Percentiles rank a stretch among this genome's conserved stretches.
Conservation (phyloP, 805 yeast species). For the Kazachstania kunashirensis region DNA sequence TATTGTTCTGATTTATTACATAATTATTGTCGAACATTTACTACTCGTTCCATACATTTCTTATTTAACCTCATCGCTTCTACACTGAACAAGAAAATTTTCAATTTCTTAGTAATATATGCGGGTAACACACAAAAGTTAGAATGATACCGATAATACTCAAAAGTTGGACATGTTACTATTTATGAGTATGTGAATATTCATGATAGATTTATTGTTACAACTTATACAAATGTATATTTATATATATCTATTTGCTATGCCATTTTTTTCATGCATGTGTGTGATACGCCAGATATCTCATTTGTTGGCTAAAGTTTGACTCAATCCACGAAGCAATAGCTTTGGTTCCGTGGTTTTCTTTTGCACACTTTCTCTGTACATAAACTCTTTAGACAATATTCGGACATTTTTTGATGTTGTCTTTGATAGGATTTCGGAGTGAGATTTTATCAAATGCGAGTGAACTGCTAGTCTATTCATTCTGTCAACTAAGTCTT, state of each 20-base stretch:
- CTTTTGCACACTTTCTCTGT: constrained; percentile 2
- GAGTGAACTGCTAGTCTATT: constrained; percentile 17
- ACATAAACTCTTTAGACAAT: constrained; percentile 12
- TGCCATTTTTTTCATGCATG: not conserved
- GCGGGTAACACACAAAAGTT: not conserved
- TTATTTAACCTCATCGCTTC: not conserved
- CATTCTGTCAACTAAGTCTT: constrained; percentile 12
- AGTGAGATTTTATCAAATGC: constrained; percentile 19
- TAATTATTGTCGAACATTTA: no score
- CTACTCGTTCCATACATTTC: no score
- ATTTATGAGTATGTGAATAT: not conserved
- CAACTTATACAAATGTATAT: not conserved
- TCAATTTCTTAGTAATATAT: not conserved
- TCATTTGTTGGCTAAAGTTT: constrained; percentile 9
- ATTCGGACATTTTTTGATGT: constrained; percentile 12
- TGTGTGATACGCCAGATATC: no score
- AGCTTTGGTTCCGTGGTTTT: constrained; percentile 8
- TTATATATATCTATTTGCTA: not conserved
- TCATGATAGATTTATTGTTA: not conserved
- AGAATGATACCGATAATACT: no score
- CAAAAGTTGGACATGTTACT: no score
- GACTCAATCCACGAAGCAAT: constrained; percentile 19
- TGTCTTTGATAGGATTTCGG: constrained; percentile 13
- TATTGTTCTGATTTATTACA: no score
- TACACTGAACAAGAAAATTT: not conserved